Percentiles rank a stretch among this genome's conserved stretches.
Conservation (phyloP, 2,329 filamentous ascomycete species). For the Aspergillus bombycis region DNA sequence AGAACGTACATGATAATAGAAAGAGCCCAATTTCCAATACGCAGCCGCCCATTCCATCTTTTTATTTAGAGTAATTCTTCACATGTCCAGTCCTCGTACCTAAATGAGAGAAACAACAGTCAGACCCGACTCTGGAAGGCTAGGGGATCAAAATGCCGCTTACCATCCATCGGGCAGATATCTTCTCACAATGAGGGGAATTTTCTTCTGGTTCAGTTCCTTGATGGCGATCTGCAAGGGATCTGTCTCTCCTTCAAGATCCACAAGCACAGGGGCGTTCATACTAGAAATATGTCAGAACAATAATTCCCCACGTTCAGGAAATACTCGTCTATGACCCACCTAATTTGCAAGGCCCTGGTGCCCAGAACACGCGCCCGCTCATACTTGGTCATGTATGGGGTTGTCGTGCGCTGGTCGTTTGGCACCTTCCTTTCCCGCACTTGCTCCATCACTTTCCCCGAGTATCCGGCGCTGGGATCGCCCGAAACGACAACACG, state of each 20-base stretch:
- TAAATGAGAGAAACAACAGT: slow-evolving; percentile 39
- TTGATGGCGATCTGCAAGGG: slow-evolving; percentile 97
- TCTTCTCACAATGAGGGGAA: slow-evolving; percentile 88
- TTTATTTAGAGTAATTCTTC: slow-evolving; percentile 75
- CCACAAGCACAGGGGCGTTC: slow-evolving; percentile 95
- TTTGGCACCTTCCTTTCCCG: slow-evolving; percentile 87
- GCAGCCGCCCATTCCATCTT: slow-evolving; percentile 19
- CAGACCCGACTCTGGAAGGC: slow-evolving; percentile 10
- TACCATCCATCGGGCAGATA: slow-evolving; percentile 97
- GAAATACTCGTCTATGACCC: slow-evolving; percentile 33
- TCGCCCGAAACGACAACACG: slow-evolving; percentile 53
- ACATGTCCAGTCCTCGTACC: slow-evolving; percentile 99
- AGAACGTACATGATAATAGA: slow-evolving; percentile 27
- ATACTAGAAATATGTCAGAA: slow-evolving; percentile 62
- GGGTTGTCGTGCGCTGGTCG: slow-evolving; percentile 86
- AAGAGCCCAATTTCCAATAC: slow-evolving; percentile 22
- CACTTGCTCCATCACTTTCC: slow-evolving; percentile 60
- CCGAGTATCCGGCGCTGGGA: slow-evolving; percentile 50
- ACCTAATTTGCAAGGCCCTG: slow-evolving; percentile 94
- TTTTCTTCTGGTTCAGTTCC: slow-evolving; percentile 97
- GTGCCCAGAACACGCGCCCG: slow-evolving; percentile 90
- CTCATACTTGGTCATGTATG: slow-evolving; percentile 99
- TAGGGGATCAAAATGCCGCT: slow-evolving; percentile 38
- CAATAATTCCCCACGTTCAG: neutral
- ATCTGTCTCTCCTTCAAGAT: slow-evolving; percentile 96